Percentiles rank a stretch among this genome's conserved stretches.
Evolutionary conservation across 2,329 filamentous ascomycete species (phyloP).

Genomic region (Uncinocarpus reesii): DNA sequence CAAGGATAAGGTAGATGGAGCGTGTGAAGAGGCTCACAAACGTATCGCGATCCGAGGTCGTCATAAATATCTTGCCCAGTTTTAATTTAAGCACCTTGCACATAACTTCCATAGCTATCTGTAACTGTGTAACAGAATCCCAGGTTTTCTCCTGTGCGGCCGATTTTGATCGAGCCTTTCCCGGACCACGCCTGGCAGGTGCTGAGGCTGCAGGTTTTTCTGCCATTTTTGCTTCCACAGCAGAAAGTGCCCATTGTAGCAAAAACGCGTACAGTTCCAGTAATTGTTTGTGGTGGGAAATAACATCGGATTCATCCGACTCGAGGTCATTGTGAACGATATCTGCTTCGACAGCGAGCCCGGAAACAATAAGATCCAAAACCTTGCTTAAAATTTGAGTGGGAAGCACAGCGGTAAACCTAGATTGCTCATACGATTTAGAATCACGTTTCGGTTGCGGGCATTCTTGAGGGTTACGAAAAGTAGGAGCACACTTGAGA

Average conservation of each 20-base stretch:
- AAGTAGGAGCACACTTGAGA: conserved; percentile 71
- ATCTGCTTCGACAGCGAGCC: conserved; percentile 74
- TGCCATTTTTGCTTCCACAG: conserved; percentile 85
- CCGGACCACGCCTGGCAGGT: conserved; percentile 61
- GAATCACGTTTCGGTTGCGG: conserved; percentile 42
- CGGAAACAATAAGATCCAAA: conserved; percentile 80
- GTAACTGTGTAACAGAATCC: conserved; percentile 82
- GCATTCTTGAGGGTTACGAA: conserved; percentile 16
- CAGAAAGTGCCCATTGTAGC: conserved; percentile 86
- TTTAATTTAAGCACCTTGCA: conserved; percentile 92
- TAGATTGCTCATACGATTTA: conserved; percentile 57
- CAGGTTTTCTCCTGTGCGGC: conserved; percentile 63
- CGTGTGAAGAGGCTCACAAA: conserved; percentile 87
- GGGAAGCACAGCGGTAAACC: conserved; percentile 70
- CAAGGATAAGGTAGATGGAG: conserved; percentile 84
- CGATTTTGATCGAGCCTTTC: conserved; percentile 59
- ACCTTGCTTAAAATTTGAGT: conserved; percentile 80
- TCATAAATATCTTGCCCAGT: conserved; percentile 83
- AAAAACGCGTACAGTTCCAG: conserved; percentile 92
- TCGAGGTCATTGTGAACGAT: conserved; percentile 77
- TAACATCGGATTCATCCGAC: conserved; percentile 77
- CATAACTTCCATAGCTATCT: conserved; percentile 84
- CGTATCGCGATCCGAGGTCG: conserved; percentile 89
- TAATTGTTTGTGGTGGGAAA: conserved; percentile 78
- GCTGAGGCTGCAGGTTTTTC: conserved; percentile 72